Percentiles rank a stretch among this genome's conserved stretches.
Evolutionary conservation across 192 early-diverging fungal species (phyloP).

Genomic region (Umbelopsis vinacea): DNA sequence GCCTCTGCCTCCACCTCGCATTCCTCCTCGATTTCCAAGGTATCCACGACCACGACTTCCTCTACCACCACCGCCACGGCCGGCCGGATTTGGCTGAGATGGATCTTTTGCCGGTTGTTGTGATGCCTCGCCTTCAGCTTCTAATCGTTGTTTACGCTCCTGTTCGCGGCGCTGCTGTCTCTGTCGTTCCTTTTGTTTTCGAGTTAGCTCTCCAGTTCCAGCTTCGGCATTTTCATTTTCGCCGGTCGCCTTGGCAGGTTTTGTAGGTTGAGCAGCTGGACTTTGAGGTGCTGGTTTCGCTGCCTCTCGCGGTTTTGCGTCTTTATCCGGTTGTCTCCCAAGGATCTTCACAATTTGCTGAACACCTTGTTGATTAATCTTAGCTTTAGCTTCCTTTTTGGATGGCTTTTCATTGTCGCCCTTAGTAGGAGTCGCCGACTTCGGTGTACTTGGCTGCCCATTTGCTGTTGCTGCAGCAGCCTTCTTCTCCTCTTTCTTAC

Average conservation of each 20-base stretch:
- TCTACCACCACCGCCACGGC: background rate
- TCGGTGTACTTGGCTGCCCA: background rate
- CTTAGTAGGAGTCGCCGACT: background rate
- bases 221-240: background rate
- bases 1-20: slow-evolving; percentile 21
- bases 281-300: background rate
- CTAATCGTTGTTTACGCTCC: slow-evolving; percentile 9
- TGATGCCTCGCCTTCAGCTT: background rate
- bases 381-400: slow-evolving; percentile 4
- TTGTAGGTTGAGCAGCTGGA: background rate
- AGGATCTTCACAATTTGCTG: slow-evolving; percentile 29
- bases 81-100: background rate
- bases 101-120: background rate
- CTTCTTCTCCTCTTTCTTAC: slow-evolving; percentile 15
- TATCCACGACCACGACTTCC: slow-evolving; percentile 18
- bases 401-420: background rate
- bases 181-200: slow-evolving; percentile 6
- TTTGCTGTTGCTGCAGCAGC: slow-evolving; percentile 13
- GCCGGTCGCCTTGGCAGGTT: background rate
- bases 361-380: slow-evolving; percentile 18
- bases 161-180: slow-evolving; percentile 18
- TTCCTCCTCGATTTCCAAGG: slow-evolving; percentile 17
- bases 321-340: slow-evolving; percentile 20
- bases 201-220: background rate
- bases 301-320: background rate